A percentile compares a stretch with the other conserved stretches of the same genome.
Conservation (phyloP, 768 basidiomycete genomes). For the Chlorophyllum brunneum region DNA sequence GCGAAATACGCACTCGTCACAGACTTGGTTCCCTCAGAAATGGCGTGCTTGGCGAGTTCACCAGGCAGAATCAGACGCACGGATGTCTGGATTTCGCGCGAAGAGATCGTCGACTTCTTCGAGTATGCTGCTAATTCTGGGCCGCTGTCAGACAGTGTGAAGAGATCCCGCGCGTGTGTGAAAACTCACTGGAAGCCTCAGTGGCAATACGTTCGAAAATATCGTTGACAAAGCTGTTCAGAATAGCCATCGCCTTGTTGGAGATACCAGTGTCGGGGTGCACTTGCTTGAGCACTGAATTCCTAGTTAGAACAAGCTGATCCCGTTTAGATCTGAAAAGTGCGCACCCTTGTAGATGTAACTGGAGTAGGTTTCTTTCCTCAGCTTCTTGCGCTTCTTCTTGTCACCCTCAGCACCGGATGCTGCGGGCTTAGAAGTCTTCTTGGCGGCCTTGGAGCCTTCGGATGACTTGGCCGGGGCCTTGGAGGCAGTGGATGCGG, state of each 20-base stretch:
- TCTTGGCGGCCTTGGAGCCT: conserved; percentile 73
- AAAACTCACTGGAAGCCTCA: conserved; percentile 74
- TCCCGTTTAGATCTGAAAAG: not conserved
- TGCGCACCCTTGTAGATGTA: conserved; percentile 89
- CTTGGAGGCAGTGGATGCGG: conserved; percentile 66
- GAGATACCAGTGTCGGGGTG: conserved; percentile 99
- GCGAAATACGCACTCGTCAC: conserved; percentile 43
- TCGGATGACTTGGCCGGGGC: conserved; percentile 67
- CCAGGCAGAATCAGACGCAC: conserved; percentile 95
- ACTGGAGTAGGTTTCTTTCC: conserved; percentile 91
- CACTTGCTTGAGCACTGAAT: conserved; percentile 87
- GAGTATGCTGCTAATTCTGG: conserved; percentile 95
- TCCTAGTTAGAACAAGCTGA: not conserved
- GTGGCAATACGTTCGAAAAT: conserved; percentile 92
- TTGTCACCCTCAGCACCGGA: conserved; percentile 77
- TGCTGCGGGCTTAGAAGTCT: conserved; percentile 55
- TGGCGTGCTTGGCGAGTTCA: conserved; percentile 97
- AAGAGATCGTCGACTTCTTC: conserved; percentile 98
- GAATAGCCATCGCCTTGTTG: conserved; percentile 92
- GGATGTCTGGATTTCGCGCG: conserved; percentile 95
- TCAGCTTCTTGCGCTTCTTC: conserved; percentile 72
- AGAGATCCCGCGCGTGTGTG: not conserved
- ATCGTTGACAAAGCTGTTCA: conserved; percentile 91
- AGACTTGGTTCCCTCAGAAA: conserved; percentile 82
- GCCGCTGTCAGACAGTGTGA: conserved; percentile 3